Evolutionary conservation across 176 grass and related monocot species (phyloP), one percentile per base, ranked within the genome.

Genomic region (Hyparrhenia diplandra): DNA sequence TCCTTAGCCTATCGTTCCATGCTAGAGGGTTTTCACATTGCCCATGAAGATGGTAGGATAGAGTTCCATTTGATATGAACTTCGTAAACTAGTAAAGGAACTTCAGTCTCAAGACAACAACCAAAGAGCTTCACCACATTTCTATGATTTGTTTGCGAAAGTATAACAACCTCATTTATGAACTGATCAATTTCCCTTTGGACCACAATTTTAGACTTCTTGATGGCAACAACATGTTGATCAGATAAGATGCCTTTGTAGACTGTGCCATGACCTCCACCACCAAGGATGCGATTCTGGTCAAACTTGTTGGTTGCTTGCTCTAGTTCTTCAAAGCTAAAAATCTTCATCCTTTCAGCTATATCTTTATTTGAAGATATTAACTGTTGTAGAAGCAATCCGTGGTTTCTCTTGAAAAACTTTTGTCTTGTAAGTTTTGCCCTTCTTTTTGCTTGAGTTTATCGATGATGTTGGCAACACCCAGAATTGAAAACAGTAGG

Each of bases 151-250:
- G 69, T 90, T 3, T 90, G 88, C 8, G 88, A 87, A 69, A 90
- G 88, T 77, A 90, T 90, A 1, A 82, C 88, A 32, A 87, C 84
- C 73, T 90, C 88, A 49, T 90, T 90, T 82, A 90, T 82, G 73
- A 90, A 91, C 21, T 91, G 16, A 23, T 87, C 24, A 12, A 73
- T 91, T 75, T 91, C 85, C 35, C 54, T 80, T 45, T 91, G 76
- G 58, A 87, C 69, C 2, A 71, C 32, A 21, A 87, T 84, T 64
- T 83, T 87, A 5, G 89, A 84, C 34, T 58, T 91, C 13, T 91
- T 91, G 64, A 91, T 83, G 16, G 89, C 89, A 0, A 87, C 85
- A 9, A 91, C 13, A 13, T 25, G 85, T 60, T 84, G 89, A 67
- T 91, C 85, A 36, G 73, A 8, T 79, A 91, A 74, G 5, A 86